A percentile compares a stretch with the other conserved stretches of the same genome.
Evolutionary conservation across 2,329 filamentous ascomycete genomes (phyloP).

Genomic region (Orbilia ellipsospora): DNA sequence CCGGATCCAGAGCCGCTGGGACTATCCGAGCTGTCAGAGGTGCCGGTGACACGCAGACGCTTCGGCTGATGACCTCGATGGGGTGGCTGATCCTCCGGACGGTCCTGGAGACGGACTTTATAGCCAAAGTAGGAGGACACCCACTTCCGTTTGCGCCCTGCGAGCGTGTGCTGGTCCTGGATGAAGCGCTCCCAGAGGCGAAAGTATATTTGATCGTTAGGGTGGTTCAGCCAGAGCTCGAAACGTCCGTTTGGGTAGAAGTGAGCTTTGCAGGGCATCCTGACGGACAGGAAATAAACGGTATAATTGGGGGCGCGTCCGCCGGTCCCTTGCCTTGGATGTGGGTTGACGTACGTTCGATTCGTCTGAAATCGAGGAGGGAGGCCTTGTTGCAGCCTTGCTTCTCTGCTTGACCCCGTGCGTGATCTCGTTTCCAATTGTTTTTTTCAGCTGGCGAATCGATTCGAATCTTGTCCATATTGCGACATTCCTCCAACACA

Average conservation of each 20-base stretch:
- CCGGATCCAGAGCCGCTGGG: conserved; percentile 18
- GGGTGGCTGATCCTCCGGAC: conserved; percentile 4
- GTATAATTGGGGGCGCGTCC: neutral
- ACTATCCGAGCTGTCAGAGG: conserved; percentile 8
- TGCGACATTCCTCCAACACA: too few relatives aligned
- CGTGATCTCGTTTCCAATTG: too few relatives aligned
- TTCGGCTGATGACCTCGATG: conserved; percentile 20
- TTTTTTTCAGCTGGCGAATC: too few relatives aligned
- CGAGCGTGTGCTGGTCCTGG: conserved; percentile 46
- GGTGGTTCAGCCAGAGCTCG: conserved; percentile 52
- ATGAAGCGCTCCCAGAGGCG: conserved; percentile 53
- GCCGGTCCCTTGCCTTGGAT: neutral
- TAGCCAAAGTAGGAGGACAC: conserved; percentile 53
- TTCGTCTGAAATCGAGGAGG: neutral
- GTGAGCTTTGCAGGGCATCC: conserved; percentile 54
- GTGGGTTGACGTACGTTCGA: conserved; percentile 4
- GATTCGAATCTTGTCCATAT: too few relatives aligned
- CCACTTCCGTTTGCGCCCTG: conserved; percentile 51
- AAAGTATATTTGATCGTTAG: conserved; percentile 51
- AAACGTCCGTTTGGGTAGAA: conserved; percentile 51
- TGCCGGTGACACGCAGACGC: conserved; percentile 17
- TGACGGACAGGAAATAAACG: conserved; percentile 7
- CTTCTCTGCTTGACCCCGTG: too few relatives aligned
- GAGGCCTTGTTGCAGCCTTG: neutral
- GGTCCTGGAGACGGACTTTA: conserved; percentile 43